Evolutionary conservation across 495 filamentous ascomycete species (phyloP), one percentile per base, ranked within the genome.

Genomic region (Glarea lozoyensis): DNA sequence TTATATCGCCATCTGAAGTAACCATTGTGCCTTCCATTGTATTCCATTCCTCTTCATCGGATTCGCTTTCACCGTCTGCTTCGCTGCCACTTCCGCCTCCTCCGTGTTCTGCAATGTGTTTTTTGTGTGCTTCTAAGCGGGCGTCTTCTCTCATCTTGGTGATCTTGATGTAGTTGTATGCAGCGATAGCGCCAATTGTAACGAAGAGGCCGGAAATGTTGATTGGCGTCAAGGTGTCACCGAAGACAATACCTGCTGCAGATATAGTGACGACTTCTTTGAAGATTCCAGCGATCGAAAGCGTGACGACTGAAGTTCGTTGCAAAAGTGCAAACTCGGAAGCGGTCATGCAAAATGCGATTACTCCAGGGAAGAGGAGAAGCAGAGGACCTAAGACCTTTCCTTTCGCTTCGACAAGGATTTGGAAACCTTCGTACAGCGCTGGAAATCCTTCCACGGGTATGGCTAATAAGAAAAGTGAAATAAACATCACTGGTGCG

Each of bases 261-360:
- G 78, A 79, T 56, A 99, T 97, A 4, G 93, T 99, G 40, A 99
- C 81, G 10, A 95, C 93, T 64, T 99, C 93, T 63, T 99, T 99
- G 71, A 99, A 97, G 40, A 97, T 99, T 36, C 93, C 93, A 49
- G 88, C 93, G 42, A 99, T 96, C 38, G 82, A 88, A 37, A 99
- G 73, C 0, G 93, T 97, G 36, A 99, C 93, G 40, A 99, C 93
- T 4, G 82, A 88, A 3, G 89, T 97, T 23, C 93, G 87, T 69
- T 96, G 81, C 32, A 99, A 72, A 21, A 99, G 73, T 34, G 93
- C 90, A 54, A 97, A 99, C 64, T 99, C 93, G 34, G 86, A 87
- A 1, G 87, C 75, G 23, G 92, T 95, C 93, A 99, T 99, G 37
- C 88, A 73, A 56, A 99, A 99, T 2, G 93, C 93, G 20, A 99